These are phyloP conservation scores for Quercus rubra DNA, from an alignment of 306 rosid species.

Conservation along the genomic window DNA sequence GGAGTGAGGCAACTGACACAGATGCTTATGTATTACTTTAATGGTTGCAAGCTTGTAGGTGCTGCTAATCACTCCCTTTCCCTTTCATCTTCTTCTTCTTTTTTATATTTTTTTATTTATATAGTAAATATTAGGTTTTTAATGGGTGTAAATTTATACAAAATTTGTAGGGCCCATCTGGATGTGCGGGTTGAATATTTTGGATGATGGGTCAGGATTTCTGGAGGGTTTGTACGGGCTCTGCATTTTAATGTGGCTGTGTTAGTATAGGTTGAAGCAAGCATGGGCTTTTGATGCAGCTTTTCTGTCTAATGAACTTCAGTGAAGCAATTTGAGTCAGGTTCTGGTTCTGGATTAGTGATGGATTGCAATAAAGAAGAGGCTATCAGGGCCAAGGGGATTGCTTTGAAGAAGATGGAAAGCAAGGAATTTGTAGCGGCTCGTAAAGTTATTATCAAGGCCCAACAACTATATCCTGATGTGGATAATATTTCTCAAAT, in stretches of 20 bases:
- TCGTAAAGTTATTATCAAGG: constrained; percentile 59
- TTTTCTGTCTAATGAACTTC: constrained; percentile 11
- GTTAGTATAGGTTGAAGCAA: not conserved
- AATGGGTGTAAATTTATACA: constrained; percentile 14
- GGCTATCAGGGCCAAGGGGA: constrained; percentile 83
- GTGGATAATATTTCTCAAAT: constrained; percentile 76
- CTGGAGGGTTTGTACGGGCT: constrained; percentile 10
- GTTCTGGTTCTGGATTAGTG: constrained; percentile 25
- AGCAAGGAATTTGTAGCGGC: constrained; percentile 78
- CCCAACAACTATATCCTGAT: constrained; percentile 72
- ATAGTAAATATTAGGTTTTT: constrained; percentile 11
- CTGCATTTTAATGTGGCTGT: constrained; percentile 4
- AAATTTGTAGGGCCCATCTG: constrained; percentile 34
- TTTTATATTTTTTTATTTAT: not conserved
- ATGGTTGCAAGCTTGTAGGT: constrained; percentile 8
- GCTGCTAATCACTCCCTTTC: not conserved
- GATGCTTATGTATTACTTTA: constrained; percentile 6
- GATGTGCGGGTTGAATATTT: constrained; percentile 7
- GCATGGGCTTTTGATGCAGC: constrained; percentile 24
- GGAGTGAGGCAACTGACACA: not conserved
- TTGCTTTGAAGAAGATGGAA: constrained; percentile 81
- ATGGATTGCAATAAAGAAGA: constrained; percentile 96
- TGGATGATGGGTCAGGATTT: constrained; percentile 6
- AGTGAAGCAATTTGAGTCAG: constrained; percentile 25
- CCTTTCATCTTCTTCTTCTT: not conserved